Percentiles rank a stretch among this genome's conserved stretches.
phyloP scores from a whole-genome alignment of 164 flowering plant species.

The Amborella trichopoda region DNA sequence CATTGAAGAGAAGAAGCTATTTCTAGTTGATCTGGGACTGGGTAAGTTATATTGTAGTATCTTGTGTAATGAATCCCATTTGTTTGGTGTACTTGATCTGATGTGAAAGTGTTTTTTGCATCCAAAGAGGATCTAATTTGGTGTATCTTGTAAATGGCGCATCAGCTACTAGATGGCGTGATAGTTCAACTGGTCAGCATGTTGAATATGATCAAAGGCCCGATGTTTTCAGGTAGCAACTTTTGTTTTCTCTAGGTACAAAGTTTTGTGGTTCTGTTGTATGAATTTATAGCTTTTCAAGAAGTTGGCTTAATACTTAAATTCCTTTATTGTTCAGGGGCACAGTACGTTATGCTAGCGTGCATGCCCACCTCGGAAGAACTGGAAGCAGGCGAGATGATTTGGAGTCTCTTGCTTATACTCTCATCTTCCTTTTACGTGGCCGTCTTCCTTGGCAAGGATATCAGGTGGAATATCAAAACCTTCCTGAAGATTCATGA shows the following conservation, averaged over 20 bases:
- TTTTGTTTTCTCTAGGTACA: background rate
- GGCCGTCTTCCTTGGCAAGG: constrained; percentile 99
- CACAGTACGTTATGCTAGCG: constrained; percentile 96
- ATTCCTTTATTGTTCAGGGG: constrained; percentile 36
- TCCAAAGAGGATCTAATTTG: no score
- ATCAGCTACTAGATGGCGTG: constrained; percentile 88
- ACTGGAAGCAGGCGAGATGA: constrained; percentile 88
- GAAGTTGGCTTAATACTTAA: background rate
- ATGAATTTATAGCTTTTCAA: background rate
- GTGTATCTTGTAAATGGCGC: no score
- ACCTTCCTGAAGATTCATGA: no score
- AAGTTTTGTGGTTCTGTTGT: background rate
- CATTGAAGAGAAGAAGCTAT: constrained; percentile 71
- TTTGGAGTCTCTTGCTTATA: constrained; percentile 92
- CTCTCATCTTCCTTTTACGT: constrained; percentile 80
- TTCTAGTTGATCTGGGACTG: constrained; percentile 90
- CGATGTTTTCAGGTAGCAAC: constrained; percentile 81
- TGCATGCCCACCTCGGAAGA: constrained; percentile 96
- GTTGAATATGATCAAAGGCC: constrained; percentile 95
- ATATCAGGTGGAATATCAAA: constrained; percentile 73
- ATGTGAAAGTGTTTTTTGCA: no score
- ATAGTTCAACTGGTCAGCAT: constrained; percentile 61
- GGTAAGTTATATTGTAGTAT: constrained; percentile 27
- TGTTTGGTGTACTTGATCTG: no score
- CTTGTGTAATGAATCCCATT: no score